Conservation (phyloP, 805 yeast genomes). For the Jamesozyma gamospora region DNA sequence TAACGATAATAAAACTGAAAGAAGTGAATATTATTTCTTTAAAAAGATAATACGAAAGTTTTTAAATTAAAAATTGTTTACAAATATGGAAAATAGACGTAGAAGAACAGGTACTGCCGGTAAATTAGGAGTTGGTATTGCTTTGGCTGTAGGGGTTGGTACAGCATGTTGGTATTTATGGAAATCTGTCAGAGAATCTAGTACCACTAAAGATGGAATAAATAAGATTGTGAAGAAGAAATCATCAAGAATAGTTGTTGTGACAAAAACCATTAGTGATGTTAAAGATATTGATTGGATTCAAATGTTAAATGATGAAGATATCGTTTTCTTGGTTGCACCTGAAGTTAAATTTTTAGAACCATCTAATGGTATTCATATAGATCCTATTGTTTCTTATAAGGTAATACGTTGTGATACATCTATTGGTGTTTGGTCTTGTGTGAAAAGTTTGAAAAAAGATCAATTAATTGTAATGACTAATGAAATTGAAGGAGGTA, state of each 20-base stretch:
- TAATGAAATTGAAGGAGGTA: constrained; percentile 16
- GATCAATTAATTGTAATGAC: constrained; percentile 25
- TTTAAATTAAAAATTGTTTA: too few species aligned
- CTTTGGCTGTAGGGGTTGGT: constrained; percentile 10
- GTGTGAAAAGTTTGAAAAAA: constrained; percentile 42
- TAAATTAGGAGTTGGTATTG: constrained; percentile 5
- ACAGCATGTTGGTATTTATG: constrained; percentile 6
- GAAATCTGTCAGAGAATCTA: background rate
- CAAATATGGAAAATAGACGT: too few species aligned
- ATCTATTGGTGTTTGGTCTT: constrained; percentile 41
- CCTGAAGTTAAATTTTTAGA: constrained; percentile 20
- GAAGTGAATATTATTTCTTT: too few species aligned
- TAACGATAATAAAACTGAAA: too few species aligned
- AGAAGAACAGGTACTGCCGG: background rate
- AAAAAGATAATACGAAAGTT: too few species aligned
- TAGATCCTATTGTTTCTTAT: constrained; percentile 17
- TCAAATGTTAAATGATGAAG: constrained; percentile 9
- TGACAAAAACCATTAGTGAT: constrained; percentile 11
- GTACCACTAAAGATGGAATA: background rate
- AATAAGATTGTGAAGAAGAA: background rate
- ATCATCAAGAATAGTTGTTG: constrained; percentile 12
- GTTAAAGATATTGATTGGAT: constrained; percentile 12
- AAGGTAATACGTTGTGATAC: constrained; percentile 40
- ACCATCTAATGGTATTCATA: constrained; percentile 4
- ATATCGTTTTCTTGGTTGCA: constrained; percentile 29